Base-by-base conservation (phyloP, 2,329 filamentous ascomycete genomes). In the Aspergillaceae sp. region DNA sequence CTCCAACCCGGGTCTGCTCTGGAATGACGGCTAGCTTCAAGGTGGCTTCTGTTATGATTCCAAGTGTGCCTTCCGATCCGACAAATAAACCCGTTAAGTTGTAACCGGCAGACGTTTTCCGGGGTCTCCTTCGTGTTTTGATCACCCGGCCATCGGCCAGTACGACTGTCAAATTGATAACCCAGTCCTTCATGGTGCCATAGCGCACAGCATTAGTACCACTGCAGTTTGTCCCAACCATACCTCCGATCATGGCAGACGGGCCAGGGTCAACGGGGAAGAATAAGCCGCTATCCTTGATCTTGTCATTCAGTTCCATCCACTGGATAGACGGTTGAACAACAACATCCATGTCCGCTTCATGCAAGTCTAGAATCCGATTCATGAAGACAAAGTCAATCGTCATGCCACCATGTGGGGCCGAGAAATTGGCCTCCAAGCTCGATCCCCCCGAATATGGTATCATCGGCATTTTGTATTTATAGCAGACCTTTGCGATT, bases 341-440 rank as follows among this genome's bases (percentile, higher is more conserved):
- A 4, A 94, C 86, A 42, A 95, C 76, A 57, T 96, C 90, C 86
- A 95, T 88, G 63, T 95, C 90, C 3, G 87, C 84, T 55, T 86
- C 83, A 63, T 94, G 85, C 47, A 95, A 74, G 45, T 82, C 74
- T 29, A 96, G 56, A 28, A 95, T 84, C 57, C 82, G 74, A 63
- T 94, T 84, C 90, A 96, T 96, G 59, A 80, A 80, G 1, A 81
- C 79, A 63, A 96, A 96, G 61, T 96, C 90, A 43, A 96, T 85
- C 54, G 86, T 91, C 60, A 96, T 79, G 8, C 90, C 90, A 8
- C 89, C 89, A 60, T 83, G 85, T 0, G 88, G 87, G 9, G 89
- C 87, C 0, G 87, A 86, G 65, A 94, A 94, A 63, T 95, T 92
- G 9, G 86, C 90, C 65, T 96, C 90, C 0, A 96, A 73, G 54